Base-by-base conservation (phyloP, 1,139 yeast species). In the Hemisphaericaspora xylofermentans region DNA sequence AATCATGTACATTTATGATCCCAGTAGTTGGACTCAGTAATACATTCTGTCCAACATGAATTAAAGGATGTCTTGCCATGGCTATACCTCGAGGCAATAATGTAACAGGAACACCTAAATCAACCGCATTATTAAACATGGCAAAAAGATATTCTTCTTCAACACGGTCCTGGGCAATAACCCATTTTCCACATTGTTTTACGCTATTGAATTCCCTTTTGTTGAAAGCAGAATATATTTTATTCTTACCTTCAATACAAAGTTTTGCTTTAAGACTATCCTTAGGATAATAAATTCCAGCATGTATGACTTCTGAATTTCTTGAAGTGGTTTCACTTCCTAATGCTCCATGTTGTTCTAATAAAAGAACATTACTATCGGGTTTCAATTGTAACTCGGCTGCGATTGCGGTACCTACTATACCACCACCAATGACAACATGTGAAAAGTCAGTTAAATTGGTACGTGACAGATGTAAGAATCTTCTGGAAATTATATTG, bases 261-360 rank as follows among this genome's bases (percentile, higher is more conserved):
- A 89, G 63, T 50, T 70, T 64, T 1, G 88, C 79, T 56, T 88
- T 84, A 43, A 89, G 65, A 3, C 85, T 74, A 43, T 78, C 77
- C 10, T 67, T 64, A 0, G 96, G 95, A 54, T 86, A 85, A 58
- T 89, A 89, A 7, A 89, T 55, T 0, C 96, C 97, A 0, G 96
- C 96, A 61, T 89, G 97, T 27, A 89, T 84, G 24, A 89, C 97
- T 54, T 89, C 97, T 2, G 95, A 86, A 66, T 89, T 89, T 39
- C 96, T 68, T 10, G 94, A 78, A 2, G 95, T 83, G 0, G 96
- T 88, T 56, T 89, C 96, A 50, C 77, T 74, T 1, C 96, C 96
- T 38, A 82, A 58, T 21, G 68, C 68, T 1, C 63, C 60, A 55
- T 88, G 80, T 52, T 85, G 80, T 52, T 89, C 97, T 2, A 88